A percentile compares a stretch with the other conserved stretches of the same genome.
phyloP scores from a whole-genome alignment of 1,284 basidiomycete species.

The Boletus smithii region DNA sequence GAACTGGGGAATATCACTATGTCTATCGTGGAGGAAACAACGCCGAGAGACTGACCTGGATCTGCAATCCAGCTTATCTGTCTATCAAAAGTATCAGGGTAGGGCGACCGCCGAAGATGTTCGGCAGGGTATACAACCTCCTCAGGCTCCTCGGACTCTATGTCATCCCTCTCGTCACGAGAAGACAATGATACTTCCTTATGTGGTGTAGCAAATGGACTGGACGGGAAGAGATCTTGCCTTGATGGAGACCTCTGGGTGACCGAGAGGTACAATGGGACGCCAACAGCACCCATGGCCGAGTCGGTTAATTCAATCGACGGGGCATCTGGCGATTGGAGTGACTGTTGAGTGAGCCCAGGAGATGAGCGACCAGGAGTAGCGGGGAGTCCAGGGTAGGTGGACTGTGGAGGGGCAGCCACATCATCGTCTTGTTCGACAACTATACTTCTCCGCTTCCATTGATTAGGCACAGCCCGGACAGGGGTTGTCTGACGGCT shows the following conservation, averaged over 20 bases:
- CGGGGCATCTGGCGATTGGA: slow-evolving; percentile 50
- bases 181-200: slow-evolving; percentile 49
- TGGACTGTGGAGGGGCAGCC: slow-evolving; percentile 35
- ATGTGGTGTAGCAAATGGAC: slow-evolving; percentile 69
- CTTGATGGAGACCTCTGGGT: slow-evolving; percentile 47
- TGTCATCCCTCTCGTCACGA: slow-evolving; percentile 52
- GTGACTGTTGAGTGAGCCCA: slow-evolving; percentile 35
- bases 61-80: slow-evolving; percentile 76
- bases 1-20: slow-evolving; percentile 35
- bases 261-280: slow-evolving; percentile 47
- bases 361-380: slow-evolving; percentile 36
- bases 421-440: slow-evolving; percentile 63
- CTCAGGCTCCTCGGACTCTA: slow-evolving; percentile 39
- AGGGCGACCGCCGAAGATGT: slow-evolving; percentile 43
- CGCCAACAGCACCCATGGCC: slow-evolving; percentile 32
- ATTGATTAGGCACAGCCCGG: slow-evolving; percentile 33
- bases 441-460: slow-evolving; percentile 61
- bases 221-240: slow-evolving; percentile 58
- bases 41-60: slow-evolving; percentile 46
- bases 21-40: slow-evolving; percentile 3
- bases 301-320: slow-evolving; percentile 47
- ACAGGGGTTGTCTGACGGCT: slow-evolving; percentile 36
- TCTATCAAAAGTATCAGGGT: slow-evolving; percentile 50
- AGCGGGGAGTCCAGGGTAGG: slow-evolving; percentile 33
- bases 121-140: slow-evolving; percentile 54